These are phyloP conservation scores for Volvariella volvacea DNA, from an alignment of 1,284 basidiomycete genomes.

Conservation along the genomic window DNA sequence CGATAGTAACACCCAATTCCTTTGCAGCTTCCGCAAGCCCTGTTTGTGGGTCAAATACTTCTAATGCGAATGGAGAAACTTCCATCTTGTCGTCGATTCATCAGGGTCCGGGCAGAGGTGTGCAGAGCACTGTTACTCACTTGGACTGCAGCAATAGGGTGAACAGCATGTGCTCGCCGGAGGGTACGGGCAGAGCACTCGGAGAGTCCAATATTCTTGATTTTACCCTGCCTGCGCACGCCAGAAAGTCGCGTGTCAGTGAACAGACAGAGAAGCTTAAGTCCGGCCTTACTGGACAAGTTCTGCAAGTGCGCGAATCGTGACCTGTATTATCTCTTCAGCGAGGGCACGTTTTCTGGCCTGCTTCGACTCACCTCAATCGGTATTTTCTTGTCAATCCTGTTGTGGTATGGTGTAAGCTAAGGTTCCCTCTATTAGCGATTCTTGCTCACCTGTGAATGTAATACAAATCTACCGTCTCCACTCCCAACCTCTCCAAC, in stretches of 20 bases:
- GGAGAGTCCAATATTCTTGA: slow-evolving; percentile 58
- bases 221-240: slow-evolving; percentile 44
- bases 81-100: slow-evolving; percentile 29
- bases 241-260: not conserved
- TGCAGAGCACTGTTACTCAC: slow-evolving; percentile 5
- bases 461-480: slow-evolving; percentile 27
- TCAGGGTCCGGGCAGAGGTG: not conserved
- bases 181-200: slow-evolving; percentile 54
- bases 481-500: slow-evolving; percentile 24
- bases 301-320: slow-evolving; percentile 44
- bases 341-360: not conserved
- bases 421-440: too few species aligned
- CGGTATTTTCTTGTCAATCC: slow-evolving; percentile 32
- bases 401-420: too few species aligned
- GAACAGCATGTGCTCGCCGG: slow-evolving; percentile 54
- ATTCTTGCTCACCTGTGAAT: too few species aligned
- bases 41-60: slow-evolving; percentile 12
- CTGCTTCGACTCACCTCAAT: slow-evolving; percentile 30
- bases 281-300: slow-evolving; percentile 48
- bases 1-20: slow-evolving; percentile 15
- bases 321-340: slow-evolving; percentile 19
- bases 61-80: slow-evolving; percentile 46
- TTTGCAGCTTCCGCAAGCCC: slow-evolving; percentile 13
- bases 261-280: slow-evolving; percentile 3
- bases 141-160: slow-evolving; percentile 57